Evolutionary conservation across 2,329 filamentous ascomycete species (phyloP).

Genomic region (Fusarium sp.): DNA sequence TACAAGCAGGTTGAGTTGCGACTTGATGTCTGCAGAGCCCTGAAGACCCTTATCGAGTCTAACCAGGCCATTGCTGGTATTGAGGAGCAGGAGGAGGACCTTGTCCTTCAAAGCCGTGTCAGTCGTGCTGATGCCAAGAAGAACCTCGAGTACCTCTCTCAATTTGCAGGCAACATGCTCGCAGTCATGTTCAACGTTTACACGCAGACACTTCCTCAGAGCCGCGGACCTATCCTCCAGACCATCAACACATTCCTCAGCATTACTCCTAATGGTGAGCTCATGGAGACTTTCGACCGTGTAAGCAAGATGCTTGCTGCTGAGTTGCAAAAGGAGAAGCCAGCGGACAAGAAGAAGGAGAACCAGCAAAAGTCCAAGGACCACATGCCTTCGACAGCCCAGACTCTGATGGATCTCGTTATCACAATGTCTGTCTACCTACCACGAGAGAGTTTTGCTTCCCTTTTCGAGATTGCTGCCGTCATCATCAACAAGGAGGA

Average conservation of each 20-base stretch:
- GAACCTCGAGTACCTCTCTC: slow-evolving; percentile 84
- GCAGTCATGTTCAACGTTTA: slow-evolving; percentile 99
- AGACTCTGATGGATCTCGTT: slow-evolving; percentile 95
- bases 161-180: slow-evolving; percentile 86
- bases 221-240: slow-evolving; percentile 87
- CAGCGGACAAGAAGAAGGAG: slow-evolving; percentile 70
- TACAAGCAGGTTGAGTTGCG: slow-evolving; percentile 92
- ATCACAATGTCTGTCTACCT: slow-evolving; percentile 97
- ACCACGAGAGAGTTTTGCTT: slow-evolving; percentile 83
- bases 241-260: slow-evolving; percentile 96
- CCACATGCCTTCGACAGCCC: slow-evolving; percentile 89
- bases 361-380: slow-evolving; percentile 66
- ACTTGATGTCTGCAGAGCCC: slow-evolving; percentile 84
- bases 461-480: slow-evolving; percentile 87
- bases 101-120: slow-evolving; percentile 82
- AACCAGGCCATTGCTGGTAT: slow-evolving; percentile 83
- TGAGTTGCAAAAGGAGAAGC: slow-evolving; percentile 68
- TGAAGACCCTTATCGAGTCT: slow-evolving; percentile 90
- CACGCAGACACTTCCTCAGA: slow-evolving; percentile 93
- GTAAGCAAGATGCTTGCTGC: slow-evolving; percentile 86
- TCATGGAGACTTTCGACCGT: slow-evolving; percentile 88
- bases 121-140: slow-evolving; percentile 78
- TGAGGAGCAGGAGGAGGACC: slow-evolving; percentile 74
- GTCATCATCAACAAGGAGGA: slow-evolving; percentile 83
- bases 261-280: slow-evolving; percentile 80